Percentiles rank a stretch among this genome's conserved stretches.
phyloP scores from a whole-genome alignment of 352 stramenopile genomes.

The Pythium biforme region DNA sequence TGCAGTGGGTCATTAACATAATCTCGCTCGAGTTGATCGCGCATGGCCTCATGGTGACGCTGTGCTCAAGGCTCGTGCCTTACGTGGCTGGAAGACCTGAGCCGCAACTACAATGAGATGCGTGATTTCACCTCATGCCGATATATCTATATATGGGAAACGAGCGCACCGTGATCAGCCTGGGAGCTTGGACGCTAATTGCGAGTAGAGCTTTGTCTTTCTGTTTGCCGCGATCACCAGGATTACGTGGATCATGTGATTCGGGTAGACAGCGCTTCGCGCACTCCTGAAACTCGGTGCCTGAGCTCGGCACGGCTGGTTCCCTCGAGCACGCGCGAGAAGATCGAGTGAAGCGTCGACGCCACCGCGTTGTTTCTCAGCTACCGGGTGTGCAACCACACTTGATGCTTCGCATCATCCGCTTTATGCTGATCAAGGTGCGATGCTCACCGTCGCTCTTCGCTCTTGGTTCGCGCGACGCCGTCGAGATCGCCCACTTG shows the following conservation, averaged over 20 bases:
- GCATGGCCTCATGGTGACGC: slow-evolving; percentile 38
- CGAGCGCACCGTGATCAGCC: slow-evolving; percentile 42
- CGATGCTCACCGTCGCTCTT: slow-evolving; percentile 43
- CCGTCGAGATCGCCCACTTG: slow-evolving; percentile 38
- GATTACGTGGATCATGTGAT: slow-evolving; percentile 64
- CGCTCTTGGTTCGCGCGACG: slow-evolving; percentile 42
- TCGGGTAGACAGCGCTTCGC: slow-evolving; percentile 37
- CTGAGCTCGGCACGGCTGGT: slow-evolving; percentile 40
- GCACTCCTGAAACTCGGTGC: slow-evolving; percentile 32
- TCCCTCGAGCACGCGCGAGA: slow-evolving; percentile 26
- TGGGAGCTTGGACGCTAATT: slow-evolving; percentile 50
- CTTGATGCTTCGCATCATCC: slow-evolving; percentile 39
- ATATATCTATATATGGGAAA: slow-evolving; percentile 33
- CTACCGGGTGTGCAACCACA: slow-evolving; percentile 64
- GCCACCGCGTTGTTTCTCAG: slow-evolving; percentile 44
- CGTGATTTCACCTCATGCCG: slow-evolving; percentile 47
- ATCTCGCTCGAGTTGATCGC: slow-evolving; percentile 41
- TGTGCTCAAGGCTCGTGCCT: slow-evolving; percentile 33
- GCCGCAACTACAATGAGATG: slow-evolving; percentile 36
- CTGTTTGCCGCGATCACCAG: slow-evolving; percentile 42
- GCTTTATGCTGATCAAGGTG: slow-evolving; percentile 39
- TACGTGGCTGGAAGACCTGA: slow-evolving; percentile 41
- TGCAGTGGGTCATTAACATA: slow-evolving; percentile 42
- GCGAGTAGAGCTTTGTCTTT: slow-evolving; percentile 62
- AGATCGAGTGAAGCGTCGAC: slow-evolving; percentile 56